phyloP scores from a whole-genome alignment of 306 rosid species.

The Rosa rugosa region DNA sequence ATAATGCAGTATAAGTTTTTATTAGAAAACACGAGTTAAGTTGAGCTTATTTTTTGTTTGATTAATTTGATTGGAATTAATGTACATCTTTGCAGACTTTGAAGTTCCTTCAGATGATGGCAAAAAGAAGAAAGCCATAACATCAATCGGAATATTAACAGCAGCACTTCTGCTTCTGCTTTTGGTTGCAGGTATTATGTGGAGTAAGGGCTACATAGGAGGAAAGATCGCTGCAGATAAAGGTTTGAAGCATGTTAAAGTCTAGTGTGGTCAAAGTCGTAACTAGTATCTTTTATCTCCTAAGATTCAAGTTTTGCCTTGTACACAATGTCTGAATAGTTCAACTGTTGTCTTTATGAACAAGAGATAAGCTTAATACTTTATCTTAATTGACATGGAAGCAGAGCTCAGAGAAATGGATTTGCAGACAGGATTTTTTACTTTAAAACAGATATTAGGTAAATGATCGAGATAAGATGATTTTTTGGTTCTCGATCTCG shows the following conservation, averaged over 20 bases:
- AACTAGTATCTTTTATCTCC: background rate
- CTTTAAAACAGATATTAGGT: conserved; percentile 56
- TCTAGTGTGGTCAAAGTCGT: background rate
- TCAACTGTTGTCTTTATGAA: background rate
- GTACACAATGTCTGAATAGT: background rate
- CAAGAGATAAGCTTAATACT: background rate
- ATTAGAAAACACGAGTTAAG: background rate
- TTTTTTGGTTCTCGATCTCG: too few species aligned
- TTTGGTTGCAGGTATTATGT: conserved; percentile 49
- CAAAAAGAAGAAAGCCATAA: conserved; percentile 27
- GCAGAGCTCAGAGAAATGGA: conserved; percentile 82
- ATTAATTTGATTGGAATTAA: conserved; percentile 10
- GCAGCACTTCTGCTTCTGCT: conserved; percentile 43
- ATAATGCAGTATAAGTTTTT: background rate
- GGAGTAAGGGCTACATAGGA: conserved; percentile 66
- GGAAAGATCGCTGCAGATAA: conserved; percentile 56
- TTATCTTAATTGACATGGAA: conserved; percentile 7
- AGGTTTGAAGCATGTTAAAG: conserved; percentile 42
- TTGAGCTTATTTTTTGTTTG: background rate
- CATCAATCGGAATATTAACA: conserved; percentile 34
- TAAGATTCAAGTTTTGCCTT: background rate
- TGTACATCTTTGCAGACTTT: conserved; percentile 58
- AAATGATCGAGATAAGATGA: too few species aligned
- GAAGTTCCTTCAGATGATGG: conserved; percentile 44
- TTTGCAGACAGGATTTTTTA: conserved; percentile 78